These are phyloP conservation scores for Dendrobium nobile DNA, from an alignment of 106 monocot genomes.

Conservation along the genomic window DNA sequence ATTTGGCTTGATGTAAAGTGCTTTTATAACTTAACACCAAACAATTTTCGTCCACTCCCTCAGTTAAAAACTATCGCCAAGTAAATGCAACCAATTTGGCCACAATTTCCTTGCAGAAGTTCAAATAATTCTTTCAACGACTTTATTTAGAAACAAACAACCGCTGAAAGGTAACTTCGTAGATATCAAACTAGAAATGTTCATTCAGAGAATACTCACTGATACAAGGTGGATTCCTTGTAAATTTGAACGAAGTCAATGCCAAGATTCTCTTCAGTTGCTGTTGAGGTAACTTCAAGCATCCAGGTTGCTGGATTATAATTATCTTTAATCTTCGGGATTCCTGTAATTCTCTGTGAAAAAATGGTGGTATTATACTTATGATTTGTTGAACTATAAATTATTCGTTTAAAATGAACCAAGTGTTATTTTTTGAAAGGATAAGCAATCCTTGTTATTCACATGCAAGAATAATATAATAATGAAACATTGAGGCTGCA, in stretches of 20 bases:
- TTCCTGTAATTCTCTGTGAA: conserved; percentile 10
- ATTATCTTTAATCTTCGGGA: conserved; percentile 12
- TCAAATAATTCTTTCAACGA: too few relatives aligned
- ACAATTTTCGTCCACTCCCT: too few relatives aligned
- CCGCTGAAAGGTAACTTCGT: too few relatives aligned
- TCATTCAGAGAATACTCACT: conserved; percentile 1
- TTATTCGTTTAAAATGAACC: too few relatives aligned
- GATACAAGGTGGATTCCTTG: conserved; percentile 3
- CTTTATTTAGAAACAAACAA: too few relatives aligned
- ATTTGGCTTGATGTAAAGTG: too few relatives aligned
- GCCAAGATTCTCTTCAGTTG: conserved; percentile 4
- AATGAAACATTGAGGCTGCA: background rate
- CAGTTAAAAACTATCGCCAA: too few relatives aligned
- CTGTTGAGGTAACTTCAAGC: conserved; percentile 18
- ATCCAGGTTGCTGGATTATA: conserved; percentile 29
- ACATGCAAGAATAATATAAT: background rate
- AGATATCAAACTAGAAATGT: too few relatives aligned
- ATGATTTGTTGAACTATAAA: background rate
- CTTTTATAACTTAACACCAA: too few relatives aligned
- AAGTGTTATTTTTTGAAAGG: background rate
- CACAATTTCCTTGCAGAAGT: too few relatives aligned
- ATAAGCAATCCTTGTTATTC: background rate
- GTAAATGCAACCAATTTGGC: too few relatives aligned
- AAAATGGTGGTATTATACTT: background rate
- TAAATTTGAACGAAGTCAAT: conserved; percentile 11